Percentiles rank a stretch among this genome's conserved stretches.
Evolutionary conservation across 805 yeast genomes (phyloP).

Genomic region (Cyberlindnera amylophila): DNA sequence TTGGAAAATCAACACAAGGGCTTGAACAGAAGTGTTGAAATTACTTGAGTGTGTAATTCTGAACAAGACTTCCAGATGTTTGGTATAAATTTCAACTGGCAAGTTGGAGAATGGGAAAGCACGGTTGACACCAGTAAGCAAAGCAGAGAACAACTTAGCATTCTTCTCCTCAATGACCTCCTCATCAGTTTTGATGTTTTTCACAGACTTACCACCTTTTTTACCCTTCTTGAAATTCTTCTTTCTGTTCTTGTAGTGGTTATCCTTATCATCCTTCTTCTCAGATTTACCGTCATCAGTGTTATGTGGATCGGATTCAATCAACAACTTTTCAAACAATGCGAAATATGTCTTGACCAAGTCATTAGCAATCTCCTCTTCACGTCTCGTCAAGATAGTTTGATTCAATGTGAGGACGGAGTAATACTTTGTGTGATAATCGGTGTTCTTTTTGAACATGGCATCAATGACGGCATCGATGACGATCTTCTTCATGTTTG

Average conservation of each 20-base stretch:
- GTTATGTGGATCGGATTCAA: conserved; percentile 55
- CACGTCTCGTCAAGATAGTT: conserved; percentile 78
- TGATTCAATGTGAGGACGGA: conserved; percentile 87
- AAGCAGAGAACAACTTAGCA: conserved; percentile 80
- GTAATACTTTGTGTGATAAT: conserved; percentile 85
- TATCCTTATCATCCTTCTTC: conserved; percentile 32
- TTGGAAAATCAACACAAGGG: conserved; percentile 79
- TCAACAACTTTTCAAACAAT: conserved; percentile 76
- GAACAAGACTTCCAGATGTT: conserved; percentile 80
- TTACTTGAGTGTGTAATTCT: conserved; percentile 91
- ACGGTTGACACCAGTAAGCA: conserved; percentile 91
- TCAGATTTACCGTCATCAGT: conserved; percentile 36
- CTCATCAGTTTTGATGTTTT: conserved; percentile 55
- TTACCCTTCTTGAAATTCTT: conserved; percentile 77
- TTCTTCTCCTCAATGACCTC: conserved; percentile 76
- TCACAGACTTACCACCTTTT: conserved; percentile 82
- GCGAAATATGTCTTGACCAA: conserved; percentile 82
- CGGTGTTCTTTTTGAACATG: conserved; percentile 68
- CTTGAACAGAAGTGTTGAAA: conserved; percentile 91
- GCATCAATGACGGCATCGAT: conserved; percentile 78
- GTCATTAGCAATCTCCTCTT: conserved; percentile 76
- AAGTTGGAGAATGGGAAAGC: conserved; percentile 89
- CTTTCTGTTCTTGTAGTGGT: conserved; percentile 62
- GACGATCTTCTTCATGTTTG: conserved; percentile 87
- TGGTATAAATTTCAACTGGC: conserved; percentile 62